phyloP scores from a whole-genome alignment of 805 yeast species.

The Cyberlindnera mississippiensis region DNA sequence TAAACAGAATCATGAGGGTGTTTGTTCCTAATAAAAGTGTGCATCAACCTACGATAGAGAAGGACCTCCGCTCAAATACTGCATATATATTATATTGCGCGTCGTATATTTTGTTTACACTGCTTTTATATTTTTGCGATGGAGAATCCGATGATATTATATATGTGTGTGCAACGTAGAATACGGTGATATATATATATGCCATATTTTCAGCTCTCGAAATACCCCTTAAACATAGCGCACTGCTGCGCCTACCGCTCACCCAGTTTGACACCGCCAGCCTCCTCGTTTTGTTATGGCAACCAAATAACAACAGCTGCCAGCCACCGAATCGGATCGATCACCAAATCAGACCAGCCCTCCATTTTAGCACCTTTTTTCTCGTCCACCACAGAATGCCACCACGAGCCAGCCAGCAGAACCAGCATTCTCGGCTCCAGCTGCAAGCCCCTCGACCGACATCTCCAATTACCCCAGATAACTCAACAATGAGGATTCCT shows the following conservation, averaged over 20 bases:
- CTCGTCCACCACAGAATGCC: slow-evolving; percentile 1
- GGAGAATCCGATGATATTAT: too few species aligned
- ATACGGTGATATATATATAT: too few species aligned
- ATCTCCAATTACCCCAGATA: neutral
- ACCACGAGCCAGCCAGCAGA: slow-evolving; percentile 3
- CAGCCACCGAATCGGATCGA: slow-evolving; percentile 2
- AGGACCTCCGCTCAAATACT: too few species aligned
- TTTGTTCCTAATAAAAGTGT: too few species aligned
- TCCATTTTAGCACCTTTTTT: neutral
- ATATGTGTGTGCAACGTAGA: too few species aligned
- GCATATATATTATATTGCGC: too few species aligned
- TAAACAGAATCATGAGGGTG: too few species aligned
- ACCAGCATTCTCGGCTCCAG: neutral
- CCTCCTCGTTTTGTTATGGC: slow-evolving; percentile 3
- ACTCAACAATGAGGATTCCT: slow-evolving; percentile 18
- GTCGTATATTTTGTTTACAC: too few species aligned
- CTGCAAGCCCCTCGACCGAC: neutral
- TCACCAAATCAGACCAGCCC: neutral
- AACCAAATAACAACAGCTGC: slow-evolving; percentile 1
- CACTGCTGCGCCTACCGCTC: slow-evolving; percentile 2
- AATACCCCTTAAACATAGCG: too few species aligned
- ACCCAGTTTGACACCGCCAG: slow-evolving; percentile 11
- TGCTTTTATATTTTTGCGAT: too few species aligned
- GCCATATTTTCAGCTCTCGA: too few species aligned
- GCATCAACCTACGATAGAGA: too few species aligned